Evolutionary conservation across 495 filamentous ascomycete genomes (phyloP), one percentile per base, ranked within the genome.

Genomic region (Aspergillus hancockii): DNA sequence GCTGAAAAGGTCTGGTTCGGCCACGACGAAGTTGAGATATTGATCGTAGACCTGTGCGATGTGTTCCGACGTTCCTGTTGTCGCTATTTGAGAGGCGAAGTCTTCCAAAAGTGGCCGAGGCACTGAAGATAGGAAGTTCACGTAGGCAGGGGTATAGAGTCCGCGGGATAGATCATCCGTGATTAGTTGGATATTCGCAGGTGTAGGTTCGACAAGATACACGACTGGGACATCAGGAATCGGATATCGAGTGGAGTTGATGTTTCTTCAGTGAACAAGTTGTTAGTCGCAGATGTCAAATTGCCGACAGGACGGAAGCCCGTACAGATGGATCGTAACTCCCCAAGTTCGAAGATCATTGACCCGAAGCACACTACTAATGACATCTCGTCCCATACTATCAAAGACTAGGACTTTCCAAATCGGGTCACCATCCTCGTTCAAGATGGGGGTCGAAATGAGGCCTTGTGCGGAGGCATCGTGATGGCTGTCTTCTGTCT

Each of bases 221-320:
- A 99, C 85, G 54, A 94, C 95, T 6, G 94, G 93, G 23, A 97
- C 95, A 72, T 99, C 95, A 49, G 94, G 94, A 59, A 99, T 97
- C 10, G 92, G 85, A 66, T 96, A 91, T 69, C 95, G 82, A 56
- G 86, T 78, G 10, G 91, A 86, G 57, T 90, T 85, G 68, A 99
- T 85, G 70, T 93, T 91, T 71, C 89, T 91, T 38, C 59, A 25
- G 23, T 32, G 25, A 36, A 18, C 45, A 36, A 28, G n/a, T 60
- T 49, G 58, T 66, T 57, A 65, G 63, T 46, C 21, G 47, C 51
- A 46, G 28, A 50, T 36, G 59, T 47, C 28, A 41, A 28, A 13
- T 36, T 9, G 30, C 40, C 23, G 38, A 19, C 43, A 50, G 23
- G 34, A 43, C n/a, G 46, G 45, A 21, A 38, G 19, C 31, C 70